These are phyloP conservation scores for Larix kaempferi DNA, from an alignment of 75 land plant species.

Conservation along the genomic window DNA sequence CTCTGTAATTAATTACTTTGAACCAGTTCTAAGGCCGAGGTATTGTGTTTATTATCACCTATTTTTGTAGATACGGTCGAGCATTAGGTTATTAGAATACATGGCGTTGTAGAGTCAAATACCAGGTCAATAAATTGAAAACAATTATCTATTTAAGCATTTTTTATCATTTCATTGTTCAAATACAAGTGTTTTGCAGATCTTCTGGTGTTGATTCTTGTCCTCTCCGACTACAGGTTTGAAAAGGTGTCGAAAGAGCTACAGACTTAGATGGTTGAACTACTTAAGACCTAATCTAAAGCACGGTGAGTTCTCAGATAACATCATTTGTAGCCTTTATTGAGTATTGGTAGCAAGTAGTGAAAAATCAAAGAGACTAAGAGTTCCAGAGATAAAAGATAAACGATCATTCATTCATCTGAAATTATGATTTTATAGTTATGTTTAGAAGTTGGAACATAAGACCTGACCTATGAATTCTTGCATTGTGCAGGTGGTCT, in stretches of 20 bases:
- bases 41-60: neutral
- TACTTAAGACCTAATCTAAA: conserved; percentile 76
- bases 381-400: neutral
- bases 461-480: neutral
- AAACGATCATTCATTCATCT: neutral
- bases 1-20: too few species aligned
- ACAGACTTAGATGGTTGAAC: conserved; percentile 75
- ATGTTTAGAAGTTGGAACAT: too few species aligned
- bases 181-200: neutral
- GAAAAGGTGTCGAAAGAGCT: conserved; percentile 80
- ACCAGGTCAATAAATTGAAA: neutral
- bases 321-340: conserved; percentile 67
- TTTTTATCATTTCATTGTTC: neutral
- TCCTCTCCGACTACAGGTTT: conserved; percentile 28
- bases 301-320: conserved; percentile 68
- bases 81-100: neutral
- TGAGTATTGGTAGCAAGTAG: conserved; percentile 65
- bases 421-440: neutral
- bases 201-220: neutral
- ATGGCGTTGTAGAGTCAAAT: neutral
- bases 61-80: neutral
- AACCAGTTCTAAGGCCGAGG: neutral
- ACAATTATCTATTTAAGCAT: too few species aligned
- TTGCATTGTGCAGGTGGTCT: conserved; percentile 66
- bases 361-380: neutral